A percentile compares a stretch with the other conserved stretches of the same genome.
phyloP scores from a whole-genome alignment of 2,329 filamentous ascomycete species.

The Diplodia scrobiculata region DNA sequence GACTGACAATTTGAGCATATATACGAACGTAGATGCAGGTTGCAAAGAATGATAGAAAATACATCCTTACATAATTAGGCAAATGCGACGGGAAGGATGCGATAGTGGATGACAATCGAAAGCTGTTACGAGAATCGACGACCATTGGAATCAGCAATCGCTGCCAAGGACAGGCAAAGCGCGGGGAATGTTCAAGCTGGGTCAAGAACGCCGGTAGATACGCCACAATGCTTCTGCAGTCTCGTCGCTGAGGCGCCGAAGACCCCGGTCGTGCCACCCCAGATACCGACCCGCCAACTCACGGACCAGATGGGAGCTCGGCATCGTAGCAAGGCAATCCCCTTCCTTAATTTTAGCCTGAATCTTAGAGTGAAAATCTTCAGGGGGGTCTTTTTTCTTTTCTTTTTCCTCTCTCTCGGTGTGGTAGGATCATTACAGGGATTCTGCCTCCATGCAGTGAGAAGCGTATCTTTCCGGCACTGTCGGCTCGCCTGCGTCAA shows the following conservation, averaged over 20 bases:
- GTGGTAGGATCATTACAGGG: no score
- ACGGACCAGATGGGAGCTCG: background rate
- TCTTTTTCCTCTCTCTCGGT: no score
- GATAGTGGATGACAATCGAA: background rate
- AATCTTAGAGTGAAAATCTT: background rate
- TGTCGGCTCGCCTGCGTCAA: slow-evolving; percentile 2
- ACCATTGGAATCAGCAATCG: background rate
- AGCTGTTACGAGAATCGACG: slow-evolving; percentile 11
- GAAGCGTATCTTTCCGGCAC: background rate
- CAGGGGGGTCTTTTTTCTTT: no score
- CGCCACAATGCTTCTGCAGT: slow-evolving; percentile 19
- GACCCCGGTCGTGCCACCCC: slow-evolving; percentile 24
- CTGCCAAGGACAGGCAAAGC: background rate
- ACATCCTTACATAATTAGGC: no score
- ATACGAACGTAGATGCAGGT: no score
- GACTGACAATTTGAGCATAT: no score
- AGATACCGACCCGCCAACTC: background rate
- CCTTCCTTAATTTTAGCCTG: background rate
- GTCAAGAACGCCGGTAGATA: slow-evolving; percentile 10
- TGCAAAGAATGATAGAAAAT: no score
- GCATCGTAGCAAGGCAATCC: background rate
- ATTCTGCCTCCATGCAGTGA: background rate
- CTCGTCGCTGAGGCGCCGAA: slow-evolving; percentile 2
- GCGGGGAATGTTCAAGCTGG: background rate
- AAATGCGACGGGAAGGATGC: background rate